These are phyloP conservation scores for Barbatosphaeria neglecta DNA, from an alignment of 495 filamentous ascomycete species.

Conservation along the genomic window DNA sequence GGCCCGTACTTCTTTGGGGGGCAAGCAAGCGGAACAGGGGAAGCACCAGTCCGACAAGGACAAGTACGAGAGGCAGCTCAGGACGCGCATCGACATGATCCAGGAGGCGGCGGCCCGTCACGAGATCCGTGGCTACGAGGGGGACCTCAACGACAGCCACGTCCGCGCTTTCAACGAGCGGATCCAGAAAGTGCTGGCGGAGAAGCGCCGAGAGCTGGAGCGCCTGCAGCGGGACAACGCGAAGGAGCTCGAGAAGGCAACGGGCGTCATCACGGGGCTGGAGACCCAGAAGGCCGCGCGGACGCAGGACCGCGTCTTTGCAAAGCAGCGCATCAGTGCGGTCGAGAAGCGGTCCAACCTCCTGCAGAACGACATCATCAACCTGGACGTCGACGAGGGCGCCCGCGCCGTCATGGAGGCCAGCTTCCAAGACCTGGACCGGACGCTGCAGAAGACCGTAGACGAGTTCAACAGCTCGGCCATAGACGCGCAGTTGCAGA, in stretches of 20 bases:
- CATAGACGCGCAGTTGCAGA: constrained; percentile 57
- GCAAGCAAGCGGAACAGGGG: constrained; percentile 73
- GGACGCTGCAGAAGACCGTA: constrained; percentile 48
- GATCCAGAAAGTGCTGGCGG: constrained; percentile 59
- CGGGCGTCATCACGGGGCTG: constrained; percentile 54
- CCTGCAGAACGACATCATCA: constrained; percentile 54
- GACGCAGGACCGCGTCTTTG: constrained; percentile 56
- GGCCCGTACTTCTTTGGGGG: constrained; percentile 43
- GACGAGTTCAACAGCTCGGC: constrained; percentile 45
- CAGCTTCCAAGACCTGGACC: constrained; percentile 56
- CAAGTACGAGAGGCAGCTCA: constrained; percentile 69
- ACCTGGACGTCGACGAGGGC: constrained; percentile 73
- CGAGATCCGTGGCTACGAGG: constrained; percentile 73
- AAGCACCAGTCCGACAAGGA: constrained; percentile 76
- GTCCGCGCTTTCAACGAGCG: constrained; percentile 68
- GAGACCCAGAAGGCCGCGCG: constrained; percentile 54
- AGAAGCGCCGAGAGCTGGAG: constrained; percentile 68
- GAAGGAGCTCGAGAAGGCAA: constrained; percentile 54
- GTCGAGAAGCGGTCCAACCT: constrained; percentile 54
- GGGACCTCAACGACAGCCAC: constrained; percentile 58
- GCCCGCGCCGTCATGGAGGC: constrained; percentile 61
- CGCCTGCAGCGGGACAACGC: constrained; percentile 60
- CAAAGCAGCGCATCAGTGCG: constrained; percentile 53
- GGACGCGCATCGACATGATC: constrained; percentile 56
- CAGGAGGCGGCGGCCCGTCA: constrained; percentile 68